These are phyloP conservation scores for Trametes elegans DNA, from an alignment of 768 basidiomycete species.

Conservation along the genomic window DNA sequence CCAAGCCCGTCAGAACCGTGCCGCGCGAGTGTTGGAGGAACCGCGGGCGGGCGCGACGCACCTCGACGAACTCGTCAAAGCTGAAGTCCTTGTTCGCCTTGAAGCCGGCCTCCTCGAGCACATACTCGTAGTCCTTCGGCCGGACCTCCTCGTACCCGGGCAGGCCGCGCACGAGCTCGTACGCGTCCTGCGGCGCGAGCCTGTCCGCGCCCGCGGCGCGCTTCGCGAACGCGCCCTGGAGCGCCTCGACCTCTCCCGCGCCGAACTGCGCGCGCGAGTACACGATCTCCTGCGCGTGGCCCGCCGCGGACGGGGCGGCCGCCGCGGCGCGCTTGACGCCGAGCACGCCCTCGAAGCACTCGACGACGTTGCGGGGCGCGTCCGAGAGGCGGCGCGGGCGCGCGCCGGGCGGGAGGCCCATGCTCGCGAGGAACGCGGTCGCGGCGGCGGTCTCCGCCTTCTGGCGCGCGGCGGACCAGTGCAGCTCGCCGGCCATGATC, in stretches of 20 bases:
- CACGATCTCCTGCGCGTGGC: constrained; percentile 31
- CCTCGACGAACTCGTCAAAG: constrained; percentile 89
- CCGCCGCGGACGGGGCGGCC: constrained; percentile 10
- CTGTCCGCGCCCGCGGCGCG: constrained; percentile 31
- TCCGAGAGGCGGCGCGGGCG: constrained; percentile 22
- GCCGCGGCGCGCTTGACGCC: constrained; percentile 19
- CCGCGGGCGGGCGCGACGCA: constrained; percentile 33
- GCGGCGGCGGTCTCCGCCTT: constrained; percentile 56
- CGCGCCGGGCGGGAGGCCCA: constrained; percentile 74
- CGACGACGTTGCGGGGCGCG: constrained; percentile 25
- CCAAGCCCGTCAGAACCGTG: not conserved
- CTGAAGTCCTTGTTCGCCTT: constrained; percentile 52
- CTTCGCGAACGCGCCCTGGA: constrained; percentile 37
- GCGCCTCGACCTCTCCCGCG: constrained; percentile 44
- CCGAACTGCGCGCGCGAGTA: constrained; percentile 56
- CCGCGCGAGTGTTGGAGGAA: too few relatives aligned
- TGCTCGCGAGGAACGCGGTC: constrained; percentile 70
- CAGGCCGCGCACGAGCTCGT: constrained; percentile 29
- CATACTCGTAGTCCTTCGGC: constrained; percentile 67
- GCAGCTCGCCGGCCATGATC: constrained; percentile 85
- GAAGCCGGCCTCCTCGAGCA: constrained; percentile 75
- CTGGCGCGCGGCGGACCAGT: constrained; percentile 66
- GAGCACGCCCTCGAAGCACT: constrained; percentile 23
- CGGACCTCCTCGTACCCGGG: constrained; percentile 59
- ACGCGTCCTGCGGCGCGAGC: constrained; percentile 38